A percentile compares a stretch with the other conserved stretches of the same genome.
phyloP scores from a whole-genome alignment of 805 yeast genomes.

The Starmerella davenportii region DNA sequence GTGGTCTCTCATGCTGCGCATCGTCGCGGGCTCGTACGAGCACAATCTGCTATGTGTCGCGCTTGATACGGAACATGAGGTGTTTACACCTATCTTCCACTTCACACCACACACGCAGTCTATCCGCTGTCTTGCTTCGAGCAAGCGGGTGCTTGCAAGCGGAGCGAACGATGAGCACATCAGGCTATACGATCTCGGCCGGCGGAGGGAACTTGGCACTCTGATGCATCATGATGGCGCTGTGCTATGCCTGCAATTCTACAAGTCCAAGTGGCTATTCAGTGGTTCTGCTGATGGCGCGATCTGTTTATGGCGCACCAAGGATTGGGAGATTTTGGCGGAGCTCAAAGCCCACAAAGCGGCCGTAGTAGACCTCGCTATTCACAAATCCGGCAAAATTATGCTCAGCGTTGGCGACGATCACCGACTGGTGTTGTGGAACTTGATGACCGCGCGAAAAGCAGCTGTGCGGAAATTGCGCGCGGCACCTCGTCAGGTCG shows the following conservation, averaged over 20 bases:
- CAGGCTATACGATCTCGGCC: conserved; percentile 81
- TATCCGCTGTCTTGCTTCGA: conserved; percentile 65
- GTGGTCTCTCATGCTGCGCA: conserved; percentile 30
- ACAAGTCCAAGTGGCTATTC: conserved; percentile 53
- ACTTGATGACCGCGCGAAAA: conserved; percentile 86
- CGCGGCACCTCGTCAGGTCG: conserved; percentile 18
- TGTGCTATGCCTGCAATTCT: conserved; percentile 55
- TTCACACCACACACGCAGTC: conserved; percentile 87
- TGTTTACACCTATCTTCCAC: conserved; percentile 87
- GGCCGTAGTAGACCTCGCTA: conserved; percentile 65
- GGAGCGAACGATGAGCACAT: conserved; percentile 95
- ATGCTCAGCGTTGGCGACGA: conserved; percentile 83
- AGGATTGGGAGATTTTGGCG: conserved; percentile 90
- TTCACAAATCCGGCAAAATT: conserved; percentile 78
- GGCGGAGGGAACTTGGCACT: conserved; percentile 84
- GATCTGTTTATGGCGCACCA: conserved; percentile 81
- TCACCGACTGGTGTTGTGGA: conserved; percentile 76
- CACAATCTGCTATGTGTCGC: conserved; percentile 79
- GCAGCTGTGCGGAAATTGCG: conserved; percentile 56
- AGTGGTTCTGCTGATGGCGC: conserved; percentile 85
- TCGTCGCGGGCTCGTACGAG: conserved; percentile 89
- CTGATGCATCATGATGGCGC: conserved; percentile 79
- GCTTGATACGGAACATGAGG: conserved; percentile 26
- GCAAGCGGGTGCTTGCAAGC: conserved; percentile 70
- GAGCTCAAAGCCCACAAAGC: conserved; percentile 76